Conservation (phyloP, 2,329 filamentous ascomycete species). For the Fusarium pseudonygamai region DNA sequence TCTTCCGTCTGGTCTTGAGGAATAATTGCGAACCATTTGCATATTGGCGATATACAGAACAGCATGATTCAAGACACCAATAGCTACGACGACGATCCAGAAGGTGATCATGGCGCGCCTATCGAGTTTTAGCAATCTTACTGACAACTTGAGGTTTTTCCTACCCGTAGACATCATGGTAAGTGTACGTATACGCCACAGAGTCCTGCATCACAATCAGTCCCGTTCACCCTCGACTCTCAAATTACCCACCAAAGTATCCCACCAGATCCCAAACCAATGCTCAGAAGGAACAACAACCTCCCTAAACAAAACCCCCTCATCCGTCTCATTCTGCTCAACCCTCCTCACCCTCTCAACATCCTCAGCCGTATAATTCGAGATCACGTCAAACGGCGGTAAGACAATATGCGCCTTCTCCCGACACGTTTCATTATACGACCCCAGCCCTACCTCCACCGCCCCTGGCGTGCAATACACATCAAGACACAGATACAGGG, state of each 20-base stretch:
- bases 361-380: conserved; percentile 49
- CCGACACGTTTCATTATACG: conserved; percentile 50
- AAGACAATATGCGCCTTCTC: conserved; percentile 38
- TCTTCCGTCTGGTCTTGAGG: background rate
- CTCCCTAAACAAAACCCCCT: conserved; percentile 35
- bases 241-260: conserved; percentile 48
- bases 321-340: conserved; percentile 38
- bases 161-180: conserved; percentile 53
- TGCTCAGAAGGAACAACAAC: conserved; percentile 48
- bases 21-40: background rate
- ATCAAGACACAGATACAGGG: conserved; percentile 51
- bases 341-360: conserved; percentile 46
- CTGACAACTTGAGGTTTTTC: accelerated
- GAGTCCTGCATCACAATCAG: conserved; percentile 45
- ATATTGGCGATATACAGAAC: conserved; percentile 19
- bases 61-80: conserved; percentile 49
- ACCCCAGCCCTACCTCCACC: conserved; percentile 34
- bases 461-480: conserved; percentile 48
- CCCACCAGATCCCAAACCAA: conserved; percentile 49
- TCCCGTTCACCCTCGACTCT: background rate
- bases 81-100: conserved; percentile 51
- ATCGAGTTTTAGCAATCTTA: background rate
- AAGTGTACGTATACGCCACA: conserved; percentile 46
- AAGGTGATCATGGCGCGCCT: conserved; percentile 52
- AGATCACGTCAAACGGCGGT: conserved; percentile 48